Conservation (phyloP, 75 land plant species). For the Selaginella tamariscina region DNA sequence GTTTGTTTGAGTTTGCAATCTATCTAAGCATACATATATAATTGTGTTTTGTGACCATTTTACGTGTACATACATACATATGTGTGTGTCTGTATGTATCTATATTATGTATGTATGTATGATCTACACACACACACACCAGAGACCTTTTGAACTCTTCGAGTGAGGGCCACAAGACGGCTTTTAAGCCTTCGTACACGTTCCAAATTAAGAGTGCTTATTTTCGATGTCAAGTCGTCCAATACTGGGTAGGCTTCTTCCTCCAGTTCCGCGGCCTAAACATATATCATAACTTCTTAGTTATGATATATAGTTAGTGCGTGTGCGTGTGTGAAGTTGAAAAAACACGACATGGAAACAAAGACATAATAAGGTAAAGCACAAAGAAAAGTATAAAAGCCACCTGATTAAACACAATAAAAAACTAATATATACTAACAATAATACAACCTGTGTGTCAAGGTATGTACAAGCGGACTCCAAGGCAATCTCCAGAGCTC, state of each 20-base stretch:
- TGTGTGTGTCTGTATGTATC: too few species aligned
- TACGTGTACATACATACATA: too few species aligned
- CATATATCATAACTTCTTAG: background rate
- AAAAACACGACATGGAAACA: conserved; percentile 3
- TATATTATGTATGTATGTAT: background rate
- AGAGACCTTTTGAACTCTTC: conserved; percentile 74
- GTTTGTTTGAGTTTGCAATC: too few species aligned
- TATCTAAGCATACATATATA: too few species aligned
- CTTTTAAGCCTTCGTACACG: conserved; percentile 81
- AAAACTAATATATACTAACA: background rate
- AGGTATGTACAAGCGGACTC: conserved; percentile 92
- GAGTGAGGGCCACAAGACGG: conserved; percentile 80
- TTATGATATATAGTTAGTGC: background rate
- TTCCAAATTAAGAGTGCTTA: conserved; percentile 80
- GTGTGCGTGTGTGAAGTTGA: background rate
- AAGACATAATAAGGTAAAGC: background rate
- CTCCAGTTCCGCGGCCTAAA: conserved; percentile 85
- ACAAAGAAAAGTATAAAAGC: background rate
- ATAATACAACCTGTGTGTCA: conserved; percentile 64
- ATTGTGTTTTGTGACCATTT: too few species aligned
- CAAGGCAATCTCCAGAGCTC: conserved; percentile 86
- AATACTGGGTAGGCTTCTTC: conserved; percentile 85
- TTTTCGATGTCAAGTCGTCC: conserved; percentile 86
- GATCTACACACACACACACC: background rate
- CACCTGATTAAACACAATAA: background rate